phyloP scores from a whole-genome alignment of 352 stramenopile genomes.

The Phytophthora parvispora region DNA sequence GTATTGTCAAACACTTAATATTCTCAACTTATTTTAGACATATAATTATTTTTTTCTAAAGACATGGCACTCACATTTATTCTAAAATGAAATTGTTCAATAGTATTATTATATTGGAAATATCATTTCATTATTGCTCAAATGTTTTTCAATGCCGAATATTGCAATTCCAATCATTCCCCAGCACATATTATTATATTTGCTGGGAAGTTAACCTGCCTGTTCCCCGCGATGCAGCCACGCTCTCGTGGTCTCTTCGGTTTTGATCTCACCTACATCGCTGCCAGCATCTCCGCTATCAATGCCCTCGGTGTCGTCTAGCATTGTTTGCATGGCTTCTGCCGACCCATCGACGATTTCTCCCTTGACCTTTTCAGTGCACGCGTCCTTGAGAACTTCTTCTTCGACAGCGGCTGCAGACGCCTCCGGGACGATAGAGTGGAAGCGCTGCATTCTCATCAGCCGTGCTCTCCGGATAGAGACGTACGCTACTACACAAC shows the following conservation, averaged over 20 bases:
- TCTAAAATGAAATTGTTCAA: too few species aligned
- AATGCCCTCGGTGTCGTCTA: slow-evolving; percentile 26
- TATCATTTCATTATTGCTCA: too few species aligned
- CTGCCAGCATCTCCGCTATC: not conserved
- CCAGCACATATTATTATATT: too few species aligned
- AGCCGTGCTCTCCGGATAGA: slow-evolving; percentile 24
- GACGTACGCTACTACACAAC: slow-evolving; percentile 18
- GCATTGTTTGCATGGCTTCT: slow-evolving; percentile 13
- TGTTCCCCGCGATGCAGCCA: slow-evolving; percentile 28
- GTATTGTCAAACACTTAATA: too few species aligned
- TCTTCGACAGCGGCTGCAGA: not conserved
- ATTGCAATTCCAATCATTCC: too few species aligned
- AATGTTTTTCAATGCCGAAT: too few species aligned
- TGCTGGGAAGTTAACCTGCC: too few species aligned
- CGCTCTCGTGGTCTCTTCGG: slow-evolving; percentile 15
- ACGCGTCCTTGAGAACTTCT: not conserved
- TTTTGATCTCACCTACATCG: slow-evolving; percentile 2
- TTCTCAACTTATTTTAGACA: too few species aligned
- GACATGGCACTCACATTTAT: too few species aligned
- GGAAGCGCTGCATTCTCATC: slow-evolving; percentile 21
- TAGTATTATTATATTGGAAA: too few species aligned
- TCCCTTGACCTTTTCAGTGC: not conserved
- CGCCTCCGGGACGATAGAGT: slow-evolving; percentile 22
- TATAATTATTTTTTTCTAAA: too few species aligned
- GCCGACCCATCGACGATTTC: not conserved